Evolutionary conservation across 2,329 filamentous ascomycete species (phyloP).

Genomic region (Myriangium duriaei): DNA sequence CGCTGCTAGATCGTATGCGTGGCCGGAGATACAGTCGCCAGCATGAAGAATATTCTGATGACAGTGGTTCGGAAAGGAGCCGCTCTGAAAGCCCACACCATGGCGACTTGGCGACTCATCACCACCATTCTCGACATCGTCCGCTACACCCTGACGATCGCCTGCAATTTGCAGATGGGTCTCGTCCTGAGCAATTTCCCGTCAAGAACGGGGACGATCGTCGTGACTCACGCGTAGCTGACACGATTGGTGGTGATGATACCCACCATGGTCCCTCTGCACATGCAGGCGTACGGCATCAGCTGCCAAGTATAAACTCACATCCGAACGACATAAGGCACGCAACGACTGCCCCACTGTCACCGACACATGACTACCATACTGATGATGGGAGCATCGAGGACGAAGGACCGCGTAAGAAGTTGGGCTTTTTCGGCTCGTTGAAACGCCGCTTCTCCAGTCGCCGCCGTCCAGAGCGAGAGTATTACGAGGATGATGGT

Average conservation of each 20-base stretch:
- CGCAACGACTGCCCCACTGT: background rate
- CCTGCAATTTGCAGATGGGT: slow-evolving; percentile 5
- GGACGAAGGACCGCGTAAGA: slow-evolving; percentile 1
- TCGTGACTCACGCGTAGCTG: slow-evolving; percentile 6
- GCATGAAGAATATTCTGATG: slow-evolving; percentile 8
- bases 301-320: background rate
- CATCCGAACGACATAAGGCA: background rate
- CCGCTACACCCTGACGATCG: slow-evolving; percentile 8
- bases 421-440: slow-evolving; percentile 7
- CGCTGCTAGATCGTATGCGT: slow-evolving; percentile 14
- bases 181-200: background rate
- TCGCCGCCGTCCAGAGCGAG: no score
- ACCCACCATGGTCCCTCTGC: slow-evolving; percentile 1
- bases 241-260: slow-evolving; percentile 1
- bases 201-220: slow-evolving; percentile 8
- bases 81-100: slow-evolving; percentile 8
- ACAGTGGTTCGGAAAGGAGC: slow-evolving; percentile 9
- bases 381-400: slow-evolving; percentile 10
- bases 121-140: background rate
- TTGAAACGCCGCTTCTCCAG: slow-evolving; percentile 5
- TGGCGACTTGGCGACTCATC: background rate
- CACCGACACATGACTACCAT: slow-evolving; percentile 10
- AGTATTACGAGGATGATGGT: slow-evolving; percentile 1
- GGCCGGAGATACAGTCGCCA: slow-evolving; percentile 9
- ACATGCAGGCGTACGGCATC: background rate